These are phyloP conservation scores for Lepiota venenata DNA, from an alignment of 768 basidiomycete species.

Conservation along the genomic window DNA sequence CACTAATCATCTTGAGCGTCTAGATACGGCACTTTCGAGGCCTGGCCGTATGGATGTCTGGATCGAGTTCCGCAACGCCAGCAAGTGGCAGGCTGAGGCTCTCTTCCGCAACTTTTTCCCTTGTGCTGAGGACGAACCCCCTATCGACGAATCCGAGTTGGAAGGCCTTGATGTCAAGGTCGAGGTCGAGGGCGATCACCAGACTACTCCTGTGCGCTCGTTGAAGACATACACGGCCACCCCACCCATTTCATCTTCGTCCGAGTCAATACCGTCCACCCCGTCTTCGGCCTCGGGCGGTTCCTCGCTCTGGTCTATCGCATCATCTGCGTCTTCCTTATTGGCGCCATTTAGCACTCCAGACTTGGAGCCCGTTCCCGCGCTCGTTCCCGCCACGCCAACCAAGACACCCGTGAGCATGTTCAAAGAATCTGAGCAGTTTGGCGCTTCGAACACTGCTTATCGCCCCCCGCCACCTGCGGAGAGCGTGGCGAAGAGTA, in stretches of 20 bases:
- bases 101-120: slow-evolving; percentile 93
- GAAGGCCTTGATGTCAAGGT: slow-evolving; percentile 10
- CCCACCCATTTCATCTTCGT: not conserved
- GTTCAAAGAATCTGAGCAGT: slow-evolving; percentile 26
- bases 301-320: slow-evolving; percentile 35
- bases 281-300: slow-evolving; percentile 2
- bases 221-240: not conserved
- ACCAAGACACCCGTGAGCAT: not conserved
- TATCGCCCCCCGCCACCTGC: slow-evolving; percentile 65
- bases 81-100: slow-evolving; percentile 80
- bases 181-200: slow-evolving; percentile 12
- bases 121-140: slow-evolving; percentile 46
- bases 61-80: slow-evolving; percentile 87
- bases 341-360: not conserved
- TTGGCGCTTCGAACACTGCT: slow-evolving; percentile 55
- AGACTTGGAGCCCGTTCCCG: not conserved
- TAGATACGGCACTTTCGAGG: slow-evolving; percentile 89
- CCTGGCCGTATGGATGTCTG: slow-evolving; percentile 93
- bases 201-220: not conserved
- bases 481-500: slow-evolving; percentile 52
- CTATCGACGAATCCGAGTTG: slow-evolving; percentile 15
- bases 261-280: slow-evolving; percentile 2
- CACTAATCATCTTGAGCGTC: slow-evolving; percentile 86
- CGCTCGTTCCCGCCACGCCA: slow-evolving; percentile 15
- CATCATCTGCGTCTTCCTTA: slow-evolving; percentile 35